These are phyloP conservation scores for Solanum piurae DNA, from an alignment of 257 asterid genomes.

Conservation along the genomic window DNA sequence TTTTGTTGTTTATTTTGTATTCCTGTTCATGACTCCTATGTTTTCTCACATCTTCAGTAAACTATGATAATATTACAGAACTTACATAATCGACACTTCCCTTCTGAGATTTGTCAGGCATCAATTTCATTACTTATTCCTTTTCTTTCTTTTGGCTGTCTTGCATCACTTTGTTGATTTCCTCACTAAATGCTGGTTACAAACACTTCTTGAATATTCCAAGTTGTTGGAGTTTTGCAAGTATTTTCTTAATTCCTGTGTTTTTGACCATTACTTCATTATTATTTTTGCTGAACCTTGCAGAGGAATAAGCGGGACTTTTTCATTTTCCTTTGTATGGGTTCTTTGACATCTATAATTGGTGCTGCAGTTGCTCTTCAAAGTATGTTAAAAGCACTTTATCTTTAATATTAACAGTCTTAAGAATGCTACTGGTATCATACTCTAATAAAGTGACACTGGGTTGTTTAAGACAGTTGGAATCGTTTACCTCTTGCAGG, in stretches of 20 bases:
- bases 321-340: conserved; percentile 65
- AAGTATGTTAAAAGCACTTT: conserved; percentile 42
- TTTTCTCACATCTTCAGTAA: neutral
- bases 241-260: neutral
- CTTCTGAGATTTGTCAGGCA: neutral
- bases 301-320: conserved; percentile 92
- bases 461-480: neutral
- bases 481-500: conserved; percentile 38
- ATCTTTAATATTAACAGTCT: neutral
- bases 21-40: neutral
- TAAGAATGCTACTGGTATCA: neutral
- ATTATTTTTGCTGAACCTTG: conserved; percentile 11
- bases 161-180: neutral
- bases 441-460: neutral
- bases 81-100: neutral
- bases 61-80: neutral
- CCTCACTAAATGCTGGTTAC: neutral
- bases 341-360: conserved; percentile 49
- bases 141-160: neutral
- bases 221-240: neutral
- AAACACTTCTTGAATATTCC: neutral
- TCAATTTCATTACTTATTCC: neutral
- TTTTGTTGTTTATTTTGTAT: neutral
- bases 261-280: neutral
- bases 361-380: conserved; percentile 54